These are phyloP conservation scores for Ochromonas danica DNA, from an alignment of 108 stramenopile genomes.

Conservation along the genomic window DNA sequence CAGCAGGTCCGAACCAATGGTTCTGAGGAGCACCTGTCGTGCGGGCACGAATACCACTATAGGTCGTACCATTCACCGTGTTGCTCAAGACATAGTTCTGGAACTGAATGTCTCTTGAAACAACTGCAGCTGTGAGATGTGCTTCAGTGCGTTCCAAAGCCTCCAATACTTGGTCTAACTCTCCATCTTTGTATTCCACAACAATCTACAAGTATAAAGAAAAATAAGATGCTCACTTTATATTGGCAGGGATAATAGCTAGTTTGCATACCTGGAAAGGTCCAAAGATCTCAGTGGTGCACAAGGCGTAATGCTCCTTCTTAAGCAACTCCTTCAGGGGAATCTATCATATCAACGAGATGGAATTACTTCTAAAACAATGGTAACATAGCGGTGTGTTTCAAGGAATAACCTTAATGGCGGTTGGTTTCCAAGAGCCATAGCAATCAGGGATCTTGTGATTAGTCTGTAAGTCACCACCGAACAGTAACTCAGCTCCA, in stretches of 20 bases:
- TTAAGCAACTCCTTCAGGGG: conserved; percentile 85
- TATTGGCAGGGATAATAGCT: conserved; percentile 18
- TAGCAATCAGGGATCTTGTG: conserved; percentile 82
- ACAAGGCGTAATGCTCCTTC: conserved; percentile 65
- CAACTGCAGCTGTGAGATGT: conserved; percentile 95
- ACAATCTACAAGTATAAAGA: no score
- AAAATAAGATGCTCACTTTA: conserved; percentile 82
- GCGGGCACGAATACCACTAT: conserved; percentile 85
- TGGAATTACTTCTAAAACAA: not conserved
- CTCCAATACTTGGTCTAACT: conserved; percentile 69
- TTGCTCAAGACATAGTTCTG: conserved; percentile 72
- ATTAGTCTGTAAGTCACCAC: conserved; percentile 72
- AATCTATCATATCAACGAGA: conserved; percentile 54
- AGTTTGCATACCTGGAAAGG: no score
- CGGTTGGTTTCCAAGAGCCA: conserved; percentile 94
- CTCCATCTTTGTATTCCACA: conserved; percentile 68
- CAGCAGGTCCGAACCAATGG: conserved; percentile 97
- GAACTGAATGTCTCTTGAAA: conserved; percentile 85
- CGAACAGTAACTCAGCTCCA: conserved; percentile 83
- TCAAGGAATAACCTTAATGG: conserved; percentile 56
- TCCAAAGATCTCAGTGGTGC: conserved; percentile 87
- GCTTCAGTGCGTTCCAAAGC: conserved; percentile 87
- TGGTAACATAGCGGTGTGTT: not conserved
- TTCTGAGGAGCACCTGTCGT: conserved; percentile 99
- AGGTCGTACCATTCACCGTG: conserved; percentile 98